A percentile compares a stretch with the other conserved stretches of the same genome.
These are phyloP conservation scores for Phaffomyces opuntiae DNA, from an alignment of 805 yeast species.

Conservation along the genomic window DNA sequence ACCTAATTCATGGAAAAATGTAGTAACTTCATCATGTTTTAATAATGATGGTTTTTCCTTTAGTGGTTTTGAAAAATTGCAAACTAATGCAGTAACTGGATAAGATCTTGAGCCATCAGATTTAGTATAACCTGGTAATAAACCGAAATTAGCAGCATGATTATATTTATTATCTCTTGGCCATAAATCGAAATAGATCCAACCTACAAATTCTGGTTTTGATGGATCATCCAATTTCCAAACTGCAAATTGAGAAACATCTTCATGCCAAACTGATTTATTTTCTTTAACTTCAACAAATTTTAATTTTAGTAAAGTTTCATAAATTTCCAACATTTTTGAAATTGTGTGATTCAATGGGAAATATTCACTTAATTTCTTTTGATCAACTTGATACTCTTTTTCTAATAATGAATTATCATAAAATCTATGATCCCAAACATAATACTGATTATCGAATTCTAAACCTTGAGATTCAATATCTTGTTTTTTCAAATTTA, in stretches of 20 bases:
- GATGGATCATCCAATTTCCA: slow-evolving; percentile 50
- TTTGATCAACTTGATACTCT: slow-evolving; percentile 65
- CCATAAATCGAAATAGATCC: slow-evolving; percentile 73
- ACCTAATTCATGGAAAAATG: slow-evolving; percentile 86
- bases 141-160: slow-evolving; percentile 80
- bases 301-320: slow-evolving; percentile 58
- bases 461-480: slow-evolving; percentile 36
- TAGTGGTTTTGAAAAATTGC: slow-evolving; percentile 77
- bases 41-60: slow-evolving; percentile 64
- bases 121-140: slow-evolving; percentile 51
- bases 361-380: slow-evolving; percentile 68
- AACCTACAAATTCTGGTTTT: slow-evolving; percentile 62
- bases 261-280: slow-evolving; percentile 65
- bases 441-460: slow-evolving; percentile 37
- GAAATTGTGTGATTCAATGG: slow-evolving; percentile 62
- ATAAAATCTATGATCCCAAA: slow-evolving; percentile 73
- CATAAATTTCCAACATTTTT: slow-evolving; percentile 68
- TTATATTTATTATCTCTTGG: slow-evolving; percentile 85
- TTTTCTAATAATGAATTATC: slow-evolving; percentile 59
- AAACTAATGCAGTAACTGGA: slow-evolving; percentile 75
- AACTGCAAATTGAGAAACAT: slow-evolving; percentile 67
- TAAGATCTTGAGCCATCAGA: slow-evolving; percentile 42
- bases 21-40: slow-evolving; percentile 71
- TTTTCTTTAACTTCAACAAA: slow-evolving; percentile 42
- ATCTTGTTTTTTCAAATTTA: slow-evolving; percentile 47